Base-by-base conservation (phyloP, 495 filamentous ascomycete species). In the Lepraria neglecta region DNA sequence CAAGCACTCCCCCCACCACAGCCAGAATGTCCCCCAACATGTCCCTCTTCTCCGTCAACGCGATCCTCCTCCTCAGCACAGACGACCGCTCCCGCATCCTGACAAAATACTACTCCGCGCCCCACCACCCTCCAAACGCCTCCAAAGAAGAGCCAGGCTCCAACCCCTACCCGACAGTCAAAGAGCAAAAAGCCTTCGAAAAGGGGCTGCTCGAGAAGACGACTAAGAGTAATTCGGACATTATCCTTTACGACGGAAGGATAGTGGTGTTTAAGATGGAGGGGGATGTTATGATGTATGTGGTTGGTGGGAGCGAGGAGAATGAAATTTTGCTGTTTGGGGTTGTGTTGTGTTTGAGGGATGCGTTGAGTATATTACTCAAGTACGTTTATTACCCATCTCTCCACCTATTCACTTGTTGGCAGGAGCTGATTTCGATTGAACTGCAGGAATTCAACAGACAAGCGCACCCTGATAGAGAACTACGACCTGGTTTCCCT, bases 241-340 rank as follows among this genome's bases (percentile, higher is more conserved):
- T 98, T 67, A 95, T 98, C 58, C 83, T 97, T 53, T 97, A 95
- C 77, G 94, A 97, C 74, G 90, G 90, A 75, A 84, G 88, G 65
- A 84, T 97, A 40, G 91, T 97, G 38, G 89, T 97, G 38, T 99
- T 95, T 80, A 97, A 97, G 83, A 87, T 86, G 76, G 94, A 98
- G 79, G 89, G 88, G 65, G 94, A 99, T 74, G 90, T 99, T 31
- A 95, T 95, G 85, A 80, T 98, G 58, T 98, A 96, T 71, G 91
- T 97, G 30, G 89, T 98, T 9, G 91, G 91, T 30, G 85, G 89
- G 50, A 81, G 86, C 10, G 91, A 97, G 31, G 94, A 99, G 78
- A 99, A 96, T 71, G 94, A 99, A 76, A 89, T 99, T 24, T 74
- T 99, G 73, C 80, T 99, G 55, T 97, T 95, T 76, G 94, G 91